Evolutionary conservation across 106 monocot genomes (phyloP), one percentile per base, ranked within the genome.

Genomic region (Alisma plantagoaquatica): DNA sequence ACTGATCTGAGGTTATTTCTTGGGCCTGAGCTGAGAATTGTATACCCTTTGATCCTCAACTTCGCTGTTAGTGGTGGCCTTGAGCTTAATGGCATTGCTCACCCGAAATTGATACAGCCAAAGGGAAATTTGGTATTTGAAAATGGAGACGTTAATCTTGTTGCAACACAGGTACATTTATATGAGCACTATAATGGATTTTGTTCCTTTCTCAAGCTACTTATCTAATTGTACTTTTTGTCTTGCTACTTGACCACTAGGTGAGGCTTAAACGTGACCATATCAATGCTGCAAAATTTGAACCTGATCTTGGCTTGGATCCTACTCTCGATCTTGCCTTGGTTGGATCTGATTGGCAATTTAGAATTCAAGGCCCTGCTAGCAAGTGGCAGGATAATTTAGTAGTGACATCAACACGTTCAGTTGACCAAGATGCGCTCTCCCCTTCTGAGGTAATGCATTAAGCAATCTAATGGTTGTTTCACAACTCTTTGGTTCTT

Each of bases 61-160:
- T 98, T 98, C 60, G 89, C 82, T 63, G 98, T 90, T 46, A 98
- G 90, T 64, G 98, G 98, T n/a, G 98, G 83, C 42, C 79, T 98
- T 41, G 98, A 90, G 67, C 81, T 90, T 48, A 76, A 98, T 70
- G 98, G 98, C 43, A 55, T 79, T 64, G 90, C 79, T 53, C 78
- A 73, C 70, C 89, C 78, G 24, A 82, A 90, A 67, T 74, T 54
- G 29, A 81, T 98, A 62, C 84, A 63, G 44, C 98, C 98, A 19
- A 98, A 66, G 58, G 98, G 98, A 28, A 51, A 79, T 49, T 77
- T 98, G 53, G 82, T 75, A 22, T 98, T 98, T 74, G 98, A 98
- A 74, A 98, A 89, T 70, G 98, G 98, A 27, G 79, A 98, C 22
- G 82, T 90, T 56, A 90, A 98, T 50, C 81, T 98, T 64, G 98